Evolutionary conservation across 163 green algal genomes (phyloP), one percentile per base, ranked within the genome.

Genomic region (Volvox carteri): DNA sequence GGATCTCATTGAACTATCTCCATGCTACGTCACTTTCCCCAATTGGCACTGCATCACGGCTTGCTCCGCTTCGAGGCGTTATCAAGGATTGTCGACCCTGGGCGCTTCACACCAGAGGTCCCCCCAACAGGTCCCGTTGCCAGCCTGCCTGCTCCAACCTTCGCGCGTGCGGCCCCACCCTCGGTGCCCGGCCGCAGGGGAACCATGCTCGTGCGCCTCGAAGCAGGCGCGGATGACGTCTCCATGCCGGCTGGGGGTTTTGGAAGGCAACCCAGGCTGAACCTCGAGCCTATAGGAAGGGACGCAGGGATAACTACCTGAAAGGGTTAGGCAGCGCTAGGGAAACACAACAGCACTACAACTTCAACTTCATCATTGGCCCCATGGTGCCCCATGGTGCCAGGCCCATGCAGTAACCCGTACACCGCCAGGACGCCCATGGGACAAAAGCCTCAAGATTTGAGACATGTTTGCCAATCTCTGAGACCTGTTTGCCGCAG

Each of bases 191-290:
- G 37, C 8, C 73, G 73, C 73, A 60, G 73, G 28, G 73, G 73
- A 25, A 65, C 7, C 21, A 86, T 30, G 78, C 78, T 86, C 78
- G 70, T 86, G 58, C 78, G 78, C 42, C 54, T 44, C 35, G 41
- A 56, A 30, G 30, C 48, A 33, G 33, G 16, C 50, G 60, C 60
- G 14, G 39, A 68, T 37, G 46, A 65, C 46, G 62, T 48, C 79
- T 52, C 81, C 81, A 54, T 33, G 33, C 19, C 23, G 60, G 23
- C 60, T 30, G 81, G 48, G n/a, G 42, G 30, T 8, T 46, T 28
- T 4, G 80, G 80, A 50, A 87, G 46, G 48, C 42, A 72, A 33
- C 62, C 23, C 21, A 80, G 23, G 67, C 81, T 86, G 16, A 30
- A 25, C 6, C 79, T 58, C 11, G 78, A 42, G 11, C 37, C 78